Conservation (phyloP, 805 yeast species). For the Zygosaccharomyces siamensis region DNA sequence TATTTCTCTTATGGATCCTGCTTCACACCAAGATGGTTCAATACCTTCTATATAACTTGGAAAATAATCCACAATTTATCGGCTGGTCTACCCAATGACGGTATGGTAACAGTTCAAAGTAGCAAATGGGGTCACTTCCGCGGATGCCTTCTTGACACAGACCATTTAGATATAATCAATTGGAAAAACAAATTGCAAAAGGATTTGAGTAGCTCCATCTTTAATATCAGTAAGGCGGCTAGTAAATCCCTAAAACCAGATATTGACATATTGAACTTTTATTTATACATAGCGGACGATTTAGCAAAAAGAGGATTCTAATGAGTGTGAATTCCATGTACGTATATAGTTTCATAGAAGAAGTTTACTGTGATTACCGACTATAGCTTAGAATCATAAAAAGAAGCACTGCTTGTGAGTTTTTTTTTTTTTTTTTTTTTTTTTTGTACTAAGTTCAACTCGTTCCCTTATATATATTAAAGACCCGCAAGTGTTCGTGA, state of each 20-base stretch:
- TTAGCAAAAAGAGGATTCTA: constrained; percentile 56
- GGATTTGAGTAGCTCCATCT: constrained; percentile 17
- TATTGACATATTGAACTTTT: constrained; percentile 65
- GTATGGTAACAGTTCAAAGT: constrained; percentile 74
- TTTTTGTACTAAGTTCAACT: background rate
- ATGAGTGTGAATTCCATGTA: background rate
- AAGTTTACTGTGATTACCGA: background rate
- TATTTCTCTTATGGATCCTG: constrained; percentile 84
- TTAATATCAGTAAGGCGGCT: constrained; percentile 28
- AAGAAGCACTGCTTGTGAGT: background rate
- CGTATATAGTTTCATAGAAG: background rate
- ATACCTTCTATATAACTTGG: constrained; percentile 62
- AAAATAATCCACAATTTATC: constrained; percentile 45
- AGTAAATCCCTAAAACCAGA: constrained; percentile 35
- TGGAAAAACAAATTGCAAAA: constrained; percentile 59
- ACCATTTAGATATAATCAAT: constrained; percentile 82
- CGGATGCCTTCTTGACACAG: constrained; percentile 74
- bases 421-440: background rate
- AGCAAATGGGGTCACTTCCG: constrained; percentile 79
- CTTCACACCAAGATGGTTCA: constrained; percentile 58
- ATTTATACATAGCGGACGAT: constrained; percentile 60
- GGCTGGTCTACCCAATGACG: constrained; percentile 64
- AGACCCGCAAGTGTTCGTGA: constrained; percentile 2
- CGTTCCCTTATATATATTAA: background rate
- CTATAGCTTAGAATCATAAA: background rate